Evolutionary conservation across 768 basidiomycete species (phyloP), one percentile per base, ranked within the genome.

Genomic region (Boletus fagicola): DNA sequence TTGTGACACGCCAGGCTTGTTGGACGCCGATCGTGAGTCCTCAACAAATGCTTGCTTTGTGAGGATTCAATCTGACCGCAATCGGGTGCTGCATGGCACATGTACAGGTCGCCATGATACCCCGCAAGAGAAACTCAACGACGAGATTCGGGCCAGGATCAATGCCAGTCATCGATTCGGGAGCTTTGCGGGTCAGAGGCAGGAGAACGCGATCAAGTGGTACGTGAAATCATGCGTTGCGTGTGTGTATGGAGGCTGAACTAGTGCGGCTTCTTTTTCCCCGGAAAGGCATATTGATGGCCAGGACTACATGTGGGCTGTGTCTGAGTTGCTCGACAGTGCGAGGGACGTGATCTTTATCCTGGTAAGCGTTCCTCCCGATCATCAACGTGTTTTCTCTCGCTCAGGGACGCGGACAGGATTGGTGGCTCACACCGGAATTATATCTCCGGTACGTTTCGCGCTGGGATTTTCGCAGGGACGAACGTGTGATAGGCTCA

Each of bases 361-460:
- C 61, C 64, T 90, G 61, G 94, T 88, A 54, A 7, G 78, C 63
- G 38, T 39, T 20, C 39, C 39, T 43, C 50, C 39, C 28, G 35
- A 22, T 13, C 13, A 12, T n/a, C 10, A 5, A 28, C 49, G 18
- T 47, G 43, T 44, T n/a, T 13, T 12, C 35, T 15, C 20, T 48
- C 50, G 42, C 38, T 62, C 22, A 69, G 10, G 35, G 10, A 4
- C 33, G 16, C 52, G 42, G 8, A 15, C 60, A 89, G 85, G 88
- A 91, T 62, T 92, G 91, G 92, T 95, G 94, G 94, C 82, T 98
- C 59, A 90, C 91, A 0, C 96, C 96, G 1, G 96, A 98, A 69
- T 75, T 98, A 4, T 97, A 93, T 74, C 86, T 98, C 38, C 87
- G 96, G 70, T 72, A 31, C 2, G 65, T 43, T 43, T 48, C 40